Evolutionary conservation across 331 rosid species (phyloP).

Genomic region (Phaseolus coccineus): DNA sequence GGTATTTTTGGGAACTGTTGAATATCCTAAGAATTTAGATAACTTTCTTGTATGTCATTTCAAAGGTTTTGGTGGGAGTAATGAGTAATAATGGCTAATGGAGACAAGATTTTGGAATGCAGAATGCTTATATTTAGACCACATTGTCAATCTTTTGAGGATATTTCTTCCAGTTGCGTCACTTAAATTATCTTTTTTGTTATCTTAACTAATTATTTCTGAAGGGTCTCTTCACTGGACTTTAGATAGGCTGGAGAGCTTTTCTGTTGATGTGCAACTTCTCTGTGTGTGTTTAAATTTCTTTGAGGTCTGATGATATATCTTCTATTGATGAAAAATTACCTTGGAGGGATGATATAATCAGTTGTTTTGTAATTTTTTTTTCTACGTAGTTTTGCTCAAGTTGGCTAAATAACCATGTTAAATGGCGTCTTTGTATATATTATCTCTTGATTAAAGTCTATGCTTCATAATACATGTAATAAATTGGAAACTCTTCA

Average conservation of each 20-base stretch:
- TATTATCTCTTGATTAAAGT: conserved; percentile 11
- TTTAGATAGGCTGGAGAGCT: background rate
- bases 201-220: background rate
- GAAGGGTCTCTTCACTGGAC: background rate
- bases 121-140: background rate
- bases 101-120: background rate
- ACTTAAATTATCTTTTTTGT: background rate
- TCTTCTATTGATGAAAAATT: background rate
- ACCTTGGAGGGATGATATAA: conserved; percentile 13
- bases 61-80: background rate
- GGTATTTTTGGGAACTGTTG: background rate
- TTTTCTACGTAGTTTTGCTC: background rate
- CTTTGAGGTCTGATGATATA: background rate
- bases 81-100: background rate
- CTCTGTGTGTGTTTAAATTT: background rate
- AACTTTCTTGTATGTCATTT: background rate
- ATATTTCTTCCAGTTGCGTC: conserved; percentile 4
- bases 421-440: background rate
- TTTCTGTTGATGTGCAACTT: background rate
- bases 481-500: background rate
- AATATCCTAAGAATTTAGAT: background rate
- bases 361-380: background rate
- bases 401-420: background rate
- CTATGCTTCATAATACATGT: conserved; percentile 1
- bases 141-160: background rate